phyloP scores from a whole-genome alignment of 225 moss, liverwort and hornwort species.

The Sphagnum tenellum region DNA sequence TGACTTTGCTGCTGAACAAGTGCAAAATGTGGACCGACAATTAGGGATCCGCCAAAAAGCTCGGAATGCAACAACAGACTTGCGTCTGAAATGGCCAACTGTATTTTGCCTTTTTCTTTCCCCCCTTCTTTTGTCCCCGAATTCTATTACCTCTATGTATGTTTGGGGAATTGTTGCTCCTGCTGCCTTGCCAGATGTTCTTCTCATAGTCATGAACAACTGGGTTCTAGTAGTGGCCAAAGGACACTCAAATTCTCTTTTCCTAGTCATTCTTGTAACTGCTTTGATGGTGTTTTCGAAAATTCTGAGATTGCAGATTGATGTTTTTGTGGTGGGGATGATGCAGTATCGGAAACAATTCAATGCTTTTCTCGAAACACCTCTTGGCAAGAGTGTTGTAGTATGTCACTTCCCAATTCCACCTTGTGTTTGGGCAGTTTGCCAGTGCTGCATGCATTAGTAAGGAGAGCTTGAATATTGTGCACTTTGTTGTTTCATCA shows the following conservation, averaged over 20 bases:
- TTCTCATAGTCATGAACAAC: too few relatives aligned
- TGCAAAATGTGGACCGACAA: constrained; percentile 82
- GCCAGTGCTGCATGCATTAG: background rate
- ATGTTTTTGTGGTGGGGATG: constrained; percentile 13
- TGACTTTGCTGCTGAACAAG: constrained; percentile 73
- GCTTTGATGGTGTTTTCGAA: background rate
- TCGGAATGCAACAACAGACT: constrained; percentile 75
- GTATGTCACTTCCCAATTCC: constrained; percentile 18
- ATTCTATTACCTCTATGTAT: too few relatives aligned
- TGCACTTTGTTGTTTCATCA: background rate
- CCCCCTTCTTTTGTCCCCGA: background rate
- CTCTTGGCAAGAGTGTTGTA: constrained; percentile 78
- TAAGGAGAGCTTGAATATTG: background rate
- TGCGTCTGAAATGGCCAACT: constrained; percentile 73
- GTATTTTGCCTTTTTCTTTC: constrained; percentile 18
- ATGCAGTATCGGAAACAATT: constrained; percentile 76
- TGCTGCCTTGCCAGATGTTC: background rate
- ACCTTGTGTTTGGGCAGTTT: background rate
- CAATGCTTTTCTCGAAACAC: constrained; percentile 72
- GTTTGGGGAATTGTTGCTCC: background rate
- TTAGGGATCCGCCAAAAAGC: constrained; percentile 72
- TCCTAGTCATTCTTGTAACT: background rate
- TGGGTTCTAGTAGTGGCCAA: background rate
- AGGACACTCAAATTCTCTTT: background rate
- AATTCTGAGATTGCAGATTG: background rate